Evolutionary conservation across 495 filamentous ascomycete genomes (phyloP), one percentile per base, ranked within the genome.

Genomic region (Penicillium cataractarum): DNA sequence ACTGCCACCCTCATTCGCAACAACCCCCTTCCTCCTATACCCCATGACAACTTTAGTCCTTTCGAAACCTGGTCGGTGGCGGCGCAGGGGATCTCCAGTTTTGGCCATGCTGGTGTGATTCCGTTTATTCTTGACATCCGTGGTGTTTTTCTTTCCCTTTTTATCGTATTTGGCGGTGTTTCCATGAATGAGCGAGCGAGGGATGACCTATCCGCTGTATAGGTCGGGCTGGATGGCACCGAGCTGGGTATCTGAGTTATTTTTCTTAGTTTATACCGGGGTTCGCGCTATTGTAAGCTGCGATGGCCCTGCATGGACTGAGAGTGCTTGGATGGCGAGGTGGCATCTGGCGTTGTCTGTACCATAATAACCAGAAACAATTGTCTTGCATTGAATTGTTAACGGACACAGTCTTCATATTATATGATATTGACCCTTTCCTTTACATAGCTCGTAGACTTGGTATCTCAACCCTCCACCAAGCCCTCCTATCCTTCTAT

Each of bases 201-300:
- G 63, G 58, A 69, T 55, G 63, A 69, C 73, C 77, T 76, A 73
- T 80, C 74, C 69, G 77, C 76, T 68, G 77, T 62, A 75, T 78
- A 73, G 74, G 77, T 72, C 57, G 44, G 44, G 66, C 40, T 62
- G 49, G 54, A 44, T 64, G 56, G 50, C 57, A 58, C 46, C 33
- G n/a, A 6, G 19, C 46, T 17, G 22, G 17, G 46, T 22, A 26
- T 42, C 42, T 24, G 19, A 21, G 26, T 42, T 35, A 8, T 44
- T 35, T 24, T 7, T 61, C 32, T 31, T 27, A 39, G 32, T 19
- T 55, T 57, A 26, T 32, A 27, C 2, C n/a, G 26, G 33, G 54
- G 35, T 51, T 55, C 51, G 51, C 51, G 40, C 24, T 55, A n/a
- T 56, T 39, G 21, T 22, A 39, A 15, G 29, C 21, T 68, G 54